A percentile compares a stretch with the other conserved stretches of the same genome.
phyloP scores from a whole-genome alignment of 2,329 filamentous ascomycete genomes.

The Calonectria ilicicola region DNA sequence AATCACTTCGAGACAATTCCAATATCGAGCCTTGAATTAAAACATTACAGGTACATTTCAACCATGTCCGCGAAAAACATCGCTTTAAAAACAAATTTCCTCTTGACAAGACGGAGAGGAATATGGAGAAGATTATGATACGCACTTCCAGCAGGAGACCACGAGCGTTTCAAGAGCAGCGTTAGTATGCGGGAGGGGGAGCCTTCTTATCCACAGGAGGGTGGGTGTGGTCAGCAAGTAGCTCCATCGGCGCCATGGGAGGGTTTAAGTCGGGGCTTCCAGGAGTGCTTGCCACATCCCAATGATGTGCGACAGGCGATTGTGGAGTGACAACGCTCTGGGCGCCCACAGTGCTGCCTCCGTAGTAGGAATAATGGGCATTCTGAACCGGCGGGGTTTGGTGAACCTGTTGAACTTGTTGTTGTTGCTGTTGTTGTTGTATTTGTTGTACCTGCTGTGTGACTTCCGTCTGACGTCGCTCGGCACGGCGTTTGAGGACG shows the following conservation, averaged over 20 bases:
- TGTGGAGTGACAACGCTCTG: neutral
- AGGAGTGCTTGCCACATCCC: neutral
- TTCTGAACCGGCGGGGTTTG: neutral
- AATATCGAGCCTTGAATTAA: no score
- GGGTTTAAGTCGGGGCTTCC: neutral
- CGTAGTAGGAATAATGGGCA: neutral
- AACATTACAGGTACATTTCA: no score
- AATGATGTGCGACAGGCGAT: neutral
- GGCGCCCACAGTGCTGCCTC: neutral
- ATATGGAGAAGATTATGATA: no score
- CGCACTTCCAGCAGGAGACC: no score
- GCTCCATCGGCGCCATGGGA: neutral
- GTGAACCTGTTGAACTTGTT: neutral
- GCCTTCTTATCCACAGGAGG: no score
- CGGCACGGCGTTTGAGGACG: slow-evolving; percentile 2
- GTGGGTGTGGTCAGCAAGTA: neutral
- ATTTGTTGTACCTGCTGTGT: neutral
- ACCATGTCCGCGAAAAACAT: no score
- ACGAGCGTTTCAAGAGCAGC: no score
- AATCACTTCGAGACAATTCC: no score
- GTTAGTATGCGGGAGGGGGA: no score
- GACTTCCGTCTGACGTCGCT: neutral
- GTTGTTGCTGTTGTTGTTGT: no score
- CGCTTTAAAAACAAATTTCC: no score
- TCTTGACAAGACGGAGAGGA: no score